Evolutionary conservation across 2,329 filamentous ascomycete genomes (phyloP), one percentile per base, ranked within the genome.

Genomic region (Neonectria punicea): DNA sequence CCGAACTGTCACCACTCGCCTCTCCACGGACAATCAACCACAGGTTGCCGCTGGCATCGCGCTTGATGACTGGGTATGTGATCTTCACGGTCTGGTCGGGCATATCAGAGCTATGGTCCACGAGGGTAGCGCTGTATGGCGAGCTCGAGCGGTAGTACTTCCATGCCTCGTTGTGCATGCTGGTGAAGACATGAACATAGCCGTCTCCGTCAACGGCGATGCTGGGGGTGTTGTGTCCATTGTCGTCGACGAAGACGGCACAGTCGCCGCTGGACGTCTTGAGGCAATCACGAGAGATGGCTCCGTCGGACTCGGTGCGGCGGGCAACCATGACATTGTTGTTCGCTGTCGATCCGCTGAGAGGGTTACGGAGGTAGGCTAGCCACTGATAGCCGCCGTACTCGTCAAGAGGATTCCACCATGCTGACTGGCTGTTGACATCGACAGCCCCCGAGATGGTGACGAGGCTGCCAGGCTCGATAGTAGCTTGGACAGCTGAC

Each of bases 141-240:
- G 66, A 58, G 3, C 50, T 32, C 0, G 73, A 74, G 11, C 73
- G 67, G 41, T 69, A 74, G 58, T 74, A 74, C 32, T 68, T 70
- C 73, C 73, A 74, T 1, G 53, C 51, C 22, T 74, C 70, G 5
- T 74, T 73, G 60, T 74, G 73, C 73, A 74, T 74, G 65, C 73
- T 73, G 2, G 73, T 74, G 36, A 74, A 74, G 25, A 74, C 67
- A 41, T 74, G 73, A 2, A 74, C 73, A 16, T 66, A 73, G 4
- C 73, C 73, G n/a, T 74, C 61, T 2, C 71, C 70, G n/a, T 72
- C 70, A n/a, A 70, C 62, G 6, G 67, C 68, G 18, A 70, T 57
- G 44, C 68, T 69, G 1, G 70, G 70, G n/a, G 62, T 41, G 44
- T 74, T 75, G 36, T 75, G 73, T 2, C 73, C 70, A 6, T 65